Base-by-base conservation (phyloP, 1,284 basidiomycete species). In the Bjerkandera adusta region DNA sequence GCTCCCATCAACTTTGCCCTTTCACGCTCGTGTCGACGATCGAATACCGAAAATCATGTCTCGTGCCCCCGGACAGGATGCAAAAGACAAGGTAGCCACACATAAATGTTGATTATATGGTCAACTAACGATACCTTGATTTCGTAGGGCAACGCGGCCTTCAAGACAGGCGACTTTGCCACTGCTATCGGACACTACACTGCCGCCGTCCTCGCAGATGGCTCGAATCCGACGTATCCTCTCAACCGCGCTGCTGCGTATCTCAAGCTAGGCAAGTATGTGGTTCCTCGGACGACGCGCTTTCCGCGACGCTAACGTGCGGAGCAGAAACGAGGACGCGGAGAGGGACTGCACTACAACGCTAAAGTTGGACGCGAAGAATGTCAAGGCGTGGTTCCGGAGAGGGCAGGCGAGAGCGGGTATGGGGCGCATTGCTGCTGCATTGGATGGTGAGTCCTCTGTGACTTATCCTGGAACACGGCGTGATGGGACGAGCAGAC, bases 241-340 rank as follows among this genome's bases (percentile, higher is more conserved):
- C 70, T 92, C 41, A 92, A 92, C 61, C 79, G 89, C 33, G 85
- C 87, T 8, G 85, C 87, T 24, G 87, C 89, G 20, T 90, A 91
- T 68, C 73, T 92, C 52, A 90, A 87, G 72, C 75, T 92, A 71
- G 79, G 80, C 77, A 91, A 90, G 88, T 90, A 72, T 70, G 87
- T 68, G 59, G 52, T 33, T 47, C 30, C 6, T 27, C 43, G 32
- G 34, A 20, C 41, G 44, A n/a, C n/a, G n/a, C n/a, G n/a, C n/a
- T n/a, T n/a, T n/a, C n/a, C n/a, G n/a, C n/a, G 22, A 24, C 48
- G 44, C 51, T 53, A 20, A 56, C 32, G 8, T 24, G 37, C 39
- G 18, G n/a, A n/a, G 15, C 42, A 90, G 87, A 58, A 69, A 79
- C 51, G 76, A 82, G 58, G 88, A 91, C 63, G 85, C 85, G 13